Evolutionary conservation across 139 green algal genomes (phyloP), one percentile per base, ranked within the genome.

Genomic region (Volvox africanus): DNA sequence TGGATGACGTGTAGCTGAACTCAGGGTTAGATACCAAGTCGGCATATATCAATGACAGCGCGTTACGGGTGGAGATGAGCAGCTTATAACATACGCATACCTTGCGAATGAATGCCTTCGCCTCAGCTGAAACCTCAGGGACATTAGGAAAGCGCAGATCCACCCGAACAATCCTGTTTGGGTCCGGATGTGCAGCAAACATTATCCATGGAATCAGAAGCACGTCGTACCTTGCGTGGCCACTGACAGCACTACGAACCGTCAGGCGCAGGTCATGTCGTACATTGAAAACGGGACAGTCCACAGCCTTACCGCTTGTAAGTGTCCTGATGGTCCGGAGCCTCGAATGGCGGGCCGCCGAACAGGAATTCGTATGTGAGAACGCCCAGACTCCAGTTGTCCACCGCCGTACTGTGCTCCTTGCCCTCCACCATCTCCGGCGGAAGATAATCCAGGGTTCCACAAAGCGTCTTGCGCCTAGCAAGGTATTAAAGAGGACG

Each of bases 381-480:
- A 90, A 99, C 97, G 44, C 98, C 98, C 82, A 99, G 92, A 75
- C 95, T 97, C 98, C 98, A 99, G 77, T 99, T 95, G 93, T 99
- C 98, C 77, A 99, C 76, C n/a, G 77, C 93, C 24, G 83, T 97
- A 95, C 61, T 96, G 93, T 97, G 96, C 67, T 95, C 91, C 24
- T 87, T 86, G 18, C 96, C 97, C 91, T 98, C 96, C 50, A 99
- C 95, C 98, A 99, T 99, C 93, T 99, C 98, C 0, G 98, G 98
- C 0, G 98, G 97, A 87, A 99, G 96, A 93, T 99, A 99, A 96
- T 99, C 98, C 76, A 99, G 95, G 9, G 98, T 99, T 65, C 98
- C 98, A 91, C 98, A 99, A 87, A 99, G 94, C n/a, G 98, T 99
- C 80, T 97, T 96, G 61, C 98, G 96, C 55, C 97, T 94, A 86